Evolutionary conservation across 2,329 filamentous ascomycete species (phyloP).

Genomic region (Trichophyton benhamiae): DNA sequence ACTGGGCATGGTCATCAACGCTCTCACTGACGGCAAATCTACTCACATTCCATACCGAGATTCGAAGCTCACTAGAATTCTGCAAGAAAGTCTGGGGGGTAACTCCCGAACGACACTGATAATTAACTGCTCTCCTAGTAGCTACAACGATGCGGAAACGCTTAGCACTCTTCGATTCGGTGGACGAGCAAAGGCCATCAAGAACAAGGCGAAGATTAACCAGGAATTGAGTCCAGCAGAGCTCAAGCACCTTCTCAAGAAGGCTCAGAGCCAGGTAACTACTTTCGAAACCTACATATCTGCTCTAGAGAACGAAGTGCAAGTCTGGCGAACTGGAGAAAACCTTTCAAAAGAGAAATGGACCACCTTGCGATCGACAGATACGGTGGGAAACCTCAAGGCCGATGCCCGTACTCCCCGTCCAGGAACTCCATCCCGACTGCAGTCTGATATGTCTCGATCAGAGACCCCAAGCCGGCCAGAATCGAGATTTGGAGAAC

Average conservation of each 20-base stretch:
- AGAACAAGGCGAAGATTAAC: conserved; percentile 99
- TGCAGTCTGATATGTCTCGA: conserved; percentile 33
- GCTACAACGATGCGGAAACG: conserved; percentile 94
- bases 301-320: conserved; percentile 71
- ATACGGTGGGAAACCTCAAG: conserved; percentile 39
- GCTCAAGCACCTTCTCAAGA: conserved; percentile 83
- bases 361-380: conserved; percentile 53
- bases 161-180: conserved; percentile 85
- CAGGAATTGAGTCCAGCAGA: conserved; percentile 91
- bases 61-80: conserved; percentile 90
- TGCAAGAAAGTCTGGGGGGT: conserved; percentile 94
- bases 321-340: conserved; percentile 78
- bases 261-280: conserved; percentile 78
- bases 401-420: conserved; percentile 34
- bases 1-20: conserved; percentile 97
- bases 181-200: conserved; percentile 94
- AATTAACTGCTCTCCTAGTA: conserved; percentile 97
- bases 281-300: conserved; percentile 80
- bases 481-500: conserved; percentile 60
- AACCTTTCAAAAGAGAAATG: conserved; percentile 78
- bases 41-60: conserved; percentile 93
- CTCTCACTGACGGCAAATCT: conserved; percentile 91
- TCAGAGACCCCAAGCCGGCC: conserved; percentile 50
- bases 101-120: conserved; percentile 98
- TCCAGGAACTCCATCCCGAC: conserved; percentile 30